Evolutionary conservation across 139 green algal species (phyloP).

Genomic region (Trebouxia sp.): DNA sequence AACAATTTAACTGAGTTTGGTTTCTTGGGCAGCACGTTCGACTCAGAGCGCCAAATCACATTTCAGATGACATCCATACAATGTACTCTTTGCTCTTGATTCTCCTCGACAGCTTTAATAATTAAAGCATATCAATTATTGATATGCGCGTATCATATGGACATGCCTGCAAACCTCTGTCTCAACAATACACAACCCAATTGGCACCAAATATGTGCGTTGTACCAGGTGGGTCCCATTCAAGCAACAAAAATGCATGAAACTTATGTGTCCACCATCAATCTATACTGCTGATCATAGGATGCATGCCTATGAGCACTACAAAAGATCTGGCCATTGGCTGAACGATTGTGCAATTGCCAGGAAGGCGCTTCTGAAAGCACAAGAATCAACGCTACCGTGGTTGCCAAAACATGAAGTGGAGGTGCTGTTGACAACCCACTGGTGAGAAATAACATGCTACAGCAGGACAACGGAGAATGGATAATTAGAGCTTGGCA

Average conservation of each 20-base stretch:
- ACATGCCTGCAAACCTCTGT: background rate
- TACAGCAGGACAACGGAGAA: background rate
- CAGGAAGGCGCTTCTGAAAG: background rate
- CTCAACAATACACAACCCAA: background rate
- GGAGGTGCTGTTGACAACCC: background rate
- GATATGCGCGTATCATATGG: background rate
- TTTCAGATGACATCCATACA: no score
- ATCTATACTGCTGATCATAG: background rate
- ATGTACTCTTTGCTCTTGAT: constrained; percentile 23
- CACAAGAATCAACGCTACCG: background rate
- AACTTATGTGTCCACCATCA: background rate
- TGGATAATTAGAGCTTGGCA: background rate
- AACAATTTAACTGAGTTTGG: no score
- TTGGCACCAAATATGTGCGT: constrained; percentile 7
- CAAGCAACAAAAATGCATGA: constrained; percentile 17
- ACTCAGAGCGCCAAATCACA: no score
- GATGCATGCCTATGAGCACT: background rate
- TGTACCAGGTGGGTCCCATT: background rate
- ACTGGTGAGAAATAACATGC: background rate
- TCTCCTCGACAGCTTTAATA: background rate
- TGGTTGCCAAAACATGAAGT: constrained; percentile 10
- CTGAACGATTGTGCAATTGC: background rate
- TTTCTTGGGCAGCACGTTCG: no score
- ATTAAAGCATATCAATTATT: no score
- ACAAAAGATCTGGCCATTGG: constrained; percentile 14